These are phyloP conservation scores for Didymella keratinophila DNA, from an alignment of 2,329 filamentous ascomycete species.

Conservation along the genomic window DNA sequence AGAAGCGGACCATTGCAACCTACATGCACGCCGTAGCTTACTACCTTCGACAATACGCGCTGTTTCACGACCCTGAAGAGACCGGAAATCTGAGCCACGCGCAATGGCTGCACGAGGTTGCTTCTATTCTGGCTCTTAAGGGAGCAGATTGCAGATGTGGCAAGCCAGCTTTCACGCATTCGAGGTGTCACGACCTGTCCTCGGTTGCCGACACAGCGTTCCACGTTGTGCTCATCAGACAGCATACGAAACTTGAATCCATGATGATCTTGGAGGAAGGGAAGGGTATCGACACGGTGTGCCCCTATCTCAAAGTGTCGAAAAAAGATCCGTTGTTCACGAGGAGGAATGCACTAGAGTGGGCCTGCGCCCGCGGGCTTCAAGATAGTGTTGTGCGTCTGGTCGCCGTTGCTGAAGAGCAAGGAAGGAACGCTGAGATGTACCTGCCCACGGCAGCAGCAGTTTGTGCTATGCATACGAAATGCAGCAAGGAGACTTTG, in stretches of 20 bases:
- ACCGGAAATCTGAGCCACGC: not conserved
- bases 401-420: not conserved
- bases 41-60: not conserved
- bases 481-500: not conserved
- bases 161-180: conserved; percentile 7
- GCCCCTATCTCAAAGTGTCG: not conserved
- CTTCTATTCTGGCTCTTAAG: not conserved
- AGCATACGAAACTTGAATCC: not conserved
- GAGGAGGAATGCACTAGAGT: conserved; percentile 1
- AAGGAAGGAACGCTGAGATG: not conserved
- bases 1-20: conserved; percentile 3
- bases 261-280: conserved; percentile 2
- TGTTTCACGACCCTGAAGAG: not conserved
- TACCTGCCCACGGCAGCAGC: conserved; percentile 5
- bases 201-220: conserved; percentile 1
- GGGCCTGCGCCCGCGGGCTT: conserved; percentile 5
- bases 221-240: not conserved
- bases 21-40: conserved; percentile 8
- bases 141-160: not conserved
- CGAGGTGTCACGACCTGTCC: conserved; percentile 1
- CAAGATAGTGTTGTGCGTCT: not conserved
- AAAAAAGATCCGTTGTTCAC: not conserved
- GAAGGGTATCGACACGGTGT: not conserved
- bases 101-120: not conserved
- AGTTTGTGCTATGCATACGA: not conserved